A percentile compares a stretch with the other conserved stretches of the same genome.
These are phyloP conservation scores for Verticillium klebahnii DNA, from an alignment of 2,329 filamentous ascomycete genomes.

Conservation along the genomic window DNA sequence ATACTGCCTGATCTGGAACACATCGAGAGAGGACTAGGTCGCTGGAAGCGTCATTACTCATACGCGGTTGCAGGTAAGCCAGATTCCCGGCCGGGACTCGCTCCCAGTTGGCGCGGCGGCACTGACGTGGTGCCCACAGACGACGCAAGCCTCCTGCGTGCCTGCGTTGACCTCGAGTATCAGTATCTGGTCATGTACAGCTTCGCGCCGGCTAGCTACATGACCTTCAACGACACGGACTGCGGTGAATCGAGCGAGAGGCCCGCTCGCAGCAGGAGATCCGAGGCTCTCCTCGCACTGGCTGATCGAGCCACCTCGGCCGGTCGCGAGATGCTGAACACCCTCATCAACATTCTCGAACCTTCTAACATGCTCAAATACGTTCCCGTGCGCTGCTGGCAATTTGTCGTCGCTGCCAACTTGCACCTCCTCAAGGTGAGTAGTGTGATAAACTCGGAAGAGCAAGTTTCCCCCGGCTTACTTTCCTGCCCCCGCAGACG, in stretches of 20 bases:
- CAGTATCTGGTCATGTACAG: slow-evolving; percentile 1
- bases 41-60: not conserved
- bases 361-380: not conserved
- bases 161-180: not conserved
- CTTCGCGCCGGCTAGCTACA: not conserved
- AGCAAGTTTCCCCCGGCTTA: too few species aligned
- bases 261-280: not conserved
- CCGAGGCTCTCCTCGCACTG: not conserved
- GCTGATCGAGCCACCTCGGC: not conserved
- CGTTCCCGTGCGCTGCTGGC: not conserved
- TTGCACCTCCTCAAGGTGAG: not conserved
- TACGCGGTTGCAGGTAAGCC: not conserved
- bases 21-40: not conserved
- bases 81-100: too few species aligned
- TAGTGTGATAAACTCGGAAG: not conserved
- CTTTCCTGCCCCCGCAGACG: not conserved
- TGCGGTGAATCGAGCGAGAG: not conserved
- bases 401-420: not conserved
- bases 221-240: too few species aligned
- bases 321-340: not conserved
- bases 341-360: not conserved
- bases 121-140: not conserved
- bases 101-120: too few species aligned
- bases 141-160: not conserved
- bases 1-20: not conserved